Evolutionary conservation across 352 stramenopile species (phyloP).

Genomic region (Globisporangium cylindrosporum): DNA sequence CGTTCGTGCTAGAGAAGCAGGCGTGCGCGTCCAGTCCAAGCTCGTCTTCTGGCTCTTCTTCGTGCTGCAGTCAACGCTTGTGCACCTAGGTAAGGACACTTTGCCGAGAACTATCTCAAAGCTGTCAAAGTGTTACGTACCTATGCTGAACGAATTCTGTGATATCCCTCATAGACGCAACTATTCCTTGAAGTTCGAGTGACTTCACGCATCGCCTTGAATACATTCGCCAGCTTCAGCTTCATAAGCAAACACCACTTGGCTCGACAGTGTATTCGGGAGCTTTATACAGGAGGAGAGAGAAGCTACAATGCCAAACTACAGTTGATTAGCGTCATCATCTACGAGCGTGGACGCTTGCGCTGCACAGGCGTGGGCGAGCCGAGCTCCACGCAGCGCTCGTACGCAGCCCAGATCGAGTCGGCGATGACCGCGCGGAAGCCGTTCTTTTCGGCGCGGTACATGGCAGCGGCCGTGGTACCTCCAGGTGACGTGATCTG

Average conservation of each 20-base stretch:
- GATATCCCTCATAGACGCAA: not conserved
- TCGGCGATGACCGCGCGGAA: conserved; percentile 93
- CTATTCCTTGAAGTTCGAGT: not conserved
- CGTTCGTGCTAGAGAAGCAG: conserved; percentile 35
- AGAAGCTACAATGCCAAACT: not conserved
- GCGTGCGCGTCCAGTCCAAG: conserved; percentile 35
- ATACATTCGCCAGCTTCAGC: not conserved
- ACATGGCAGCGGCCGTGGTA: conserved; percentile 93
- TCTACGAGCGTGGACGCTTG: conserved; percentile 61
- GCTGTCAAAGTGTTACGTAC: too few relatives aligned
- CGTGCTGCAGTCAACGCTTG: conserved; percentile 34
- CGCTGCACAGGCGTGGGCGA: conserved; percentile 68
- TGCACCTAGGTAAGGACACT: conserved; percentile 24
- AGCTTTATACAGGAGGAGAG: not conserved
- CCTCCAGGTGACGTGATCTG: conserved; percentile 93
- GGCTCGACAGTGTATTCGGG: not conserved
- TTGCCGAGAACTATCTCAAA: too few relatives aligned
- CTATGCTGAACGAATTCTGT: too few relatives aligned
- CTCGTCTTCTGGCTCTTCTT: conserved; percentile 43
- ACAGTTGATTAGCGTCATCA: not conserved
- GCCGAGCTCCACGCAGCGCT: conserved; percentile 92
- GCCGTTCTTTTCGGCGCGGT: conserved; percentile 94
- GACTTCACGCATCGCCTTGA: not conserved
- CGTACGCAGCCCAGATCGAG: conserved; percentile 96
- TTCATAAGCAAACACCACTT: not conserved